phyloP scores from a whole-genome alignment of 2,329 filamentous ascomycete species.

The Aspergillus hiratsukae region DNA sequence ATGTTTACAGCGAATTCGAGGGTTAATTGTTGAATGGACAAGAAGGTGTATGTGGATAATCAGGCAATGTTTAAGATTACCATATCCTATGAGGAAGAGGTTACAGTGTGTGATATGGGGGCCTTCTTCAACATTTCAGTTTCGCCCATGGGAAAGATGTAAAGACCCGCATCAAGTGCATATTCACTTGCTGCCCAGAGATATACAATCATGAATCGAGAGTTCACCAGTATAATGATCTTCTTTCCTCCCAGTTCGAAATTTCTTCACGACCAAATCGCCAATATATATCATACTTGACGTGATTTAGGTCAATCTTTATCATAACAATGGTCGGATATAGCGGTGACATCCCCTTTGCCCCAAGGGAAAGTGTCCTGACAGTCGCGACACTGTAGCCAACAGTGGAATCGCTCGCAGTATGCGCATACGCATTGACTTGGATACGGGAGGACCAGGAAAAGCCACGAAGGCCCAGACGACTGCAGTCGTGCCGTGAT shows the following conservation, averaged over 20 bases:
- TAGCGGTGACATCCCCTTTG: neutral
- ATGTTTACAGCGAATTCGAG: constrained; percentile 30
- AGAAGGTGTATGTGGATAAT: neutral
- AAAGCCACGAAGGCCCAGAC: neutral
- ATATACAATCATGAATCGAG: neutral
- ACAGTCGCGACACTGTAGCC: neutral
- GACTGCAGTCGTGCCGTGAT: neutral
- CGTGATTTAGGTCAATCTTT: neutral
- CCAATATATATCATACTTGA: neutral
- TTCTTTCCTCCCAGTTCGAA: neutral
- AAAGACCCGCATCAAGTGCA: neutral
- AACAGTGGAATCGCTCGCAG: neutral
- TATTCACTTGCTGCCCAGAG: neutral
- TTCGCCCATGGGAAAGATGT: neutral
- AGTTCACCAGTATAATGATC: neutral
- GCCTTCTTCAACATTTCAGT: neutral
- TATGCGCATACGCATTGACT: neutral
- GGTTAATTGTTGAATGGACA: constrained; percentile 10
- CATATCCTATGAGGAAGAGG: neutral
- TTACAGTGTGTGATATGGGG: constrained; percentile 3
- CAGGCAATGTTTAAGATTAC: neutral
- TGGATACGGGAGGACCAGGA: neutral
- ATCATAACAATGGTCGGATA: neutral
- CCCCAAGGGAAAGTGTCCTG: neutral
- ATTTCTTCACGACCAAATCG: neutral